Base-by-base conservation (phyloP, 176 grass and related monocot species). In the Oryza officinalis region DNA sequence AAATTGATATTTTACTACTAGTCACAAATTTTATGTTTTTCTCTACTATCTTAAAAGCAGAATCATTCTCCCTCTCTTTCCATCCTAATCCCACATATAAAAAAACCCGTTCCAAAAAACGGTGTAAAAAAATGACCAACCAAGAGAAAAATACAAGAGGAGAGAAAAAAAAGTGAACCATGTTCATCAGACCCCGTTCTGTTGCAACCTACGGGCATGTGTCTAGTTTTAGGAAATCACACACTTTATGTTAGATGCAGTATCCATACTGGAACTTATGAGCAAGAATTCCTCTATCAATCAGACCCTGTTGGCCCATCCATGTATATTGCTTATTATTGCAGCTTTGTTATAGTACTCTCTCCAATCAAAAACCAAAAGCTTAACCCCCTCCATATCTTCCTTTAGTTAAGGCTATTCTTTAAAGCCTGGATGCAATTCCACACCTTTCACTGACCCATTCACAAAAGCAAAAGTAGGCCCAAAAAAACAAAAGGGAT, bases 381-480 rank as follows among this genome's bases (percentile, higher is more conserved):
- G 57, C 57, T 61, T 61, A 61, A 25, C 22, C 40, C 33, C 57
- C 57, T 61, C 57, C n/a, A 45, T 72, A 63, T 43, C 59, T 50
- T 64, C 8, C 81, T 80, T 84, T 92, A 71, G 71, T 73, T 49
- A 69, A 74, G 72, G 69, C 80, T 64, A 79, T 49, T 87, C 77
- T 80, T 70, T 85, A 85, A 87, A 87, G 81, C 73, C 87, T 86
- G 78, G 78, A 86, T 83, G 75, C 84, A 89, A 71, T 80, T 66
- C 4, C 11, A 72, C 84, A 50, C 41, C 74, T 87, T 90, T 90
- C 52, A 61, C 77, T 75, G 60, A 50, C 87, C 81, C 81, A 81
- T 87, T 90, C 44, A 49, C 40, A 76, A 78, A 92, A 85, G 91
- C 77, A 74, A 90, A 89, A 93, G 84, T n/a, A 84, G 77, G 71